These are phyloP conservation scores for Pichia sp. DNA, from an alignment of 1,139 yeast species.

Conservation along the genomic window DNA sequence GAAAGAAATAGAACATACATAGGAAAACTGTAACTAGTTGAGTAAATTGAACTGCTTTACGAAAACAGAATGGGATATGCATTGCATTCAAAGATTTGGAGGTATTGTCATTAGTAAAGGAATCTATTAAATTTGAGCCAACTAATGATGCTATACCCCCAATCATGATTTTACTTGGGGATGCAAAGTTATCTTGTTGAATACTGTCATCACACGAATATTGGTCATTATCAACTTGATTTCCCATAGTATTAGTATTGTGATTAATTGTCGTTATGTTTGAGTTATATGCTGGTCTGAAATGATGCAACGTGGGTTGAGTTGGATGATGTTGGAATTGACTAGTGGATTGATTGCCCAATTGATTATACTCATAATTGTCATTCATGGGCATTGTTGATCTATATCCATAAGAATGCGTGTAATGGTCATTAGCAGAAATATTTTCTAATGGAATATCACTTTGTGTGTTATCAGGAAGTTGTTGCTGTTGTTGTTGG, in stretches of 20 bases:
- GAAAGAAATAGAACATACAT: conserved; percentile 11
- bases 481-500: not conserved
- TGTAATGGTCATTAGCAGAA: not conserved
- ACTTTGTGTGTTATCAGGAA: not conserved
- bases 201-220: too few relatives aligned
- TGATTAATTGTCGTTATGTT: not conserved
- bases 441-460: not conserved
- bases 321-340: not conserved
- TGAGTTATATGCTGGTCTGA: not conserved
- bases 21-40: conserved; percentile 9
- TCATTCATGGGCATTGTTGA: conserved; percentile 2
- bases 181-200: not conserved
- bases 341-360: not conserved
- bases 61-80: conserved; percentile 3
- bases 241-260: too few relatives aligned
- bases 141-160: conserved; percentile 30
- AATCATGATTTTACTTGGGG: conserved; percentile 23
- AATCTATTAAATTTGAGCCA: conserved; percentile 22
- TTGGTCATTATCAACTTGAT: not conserved
- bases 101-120: conserved; percentile 8
- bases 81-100: conserved; percentile 1
- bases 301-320: not conserved
- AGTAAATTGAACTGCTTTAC: conserved; percentile 1
- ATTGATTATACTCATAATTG: not conserved
- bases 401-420: conserved; percentile 4